Conservation (phyloP, 208 protist genomes). For the Acanthamoeba lenticulata region DNA sequence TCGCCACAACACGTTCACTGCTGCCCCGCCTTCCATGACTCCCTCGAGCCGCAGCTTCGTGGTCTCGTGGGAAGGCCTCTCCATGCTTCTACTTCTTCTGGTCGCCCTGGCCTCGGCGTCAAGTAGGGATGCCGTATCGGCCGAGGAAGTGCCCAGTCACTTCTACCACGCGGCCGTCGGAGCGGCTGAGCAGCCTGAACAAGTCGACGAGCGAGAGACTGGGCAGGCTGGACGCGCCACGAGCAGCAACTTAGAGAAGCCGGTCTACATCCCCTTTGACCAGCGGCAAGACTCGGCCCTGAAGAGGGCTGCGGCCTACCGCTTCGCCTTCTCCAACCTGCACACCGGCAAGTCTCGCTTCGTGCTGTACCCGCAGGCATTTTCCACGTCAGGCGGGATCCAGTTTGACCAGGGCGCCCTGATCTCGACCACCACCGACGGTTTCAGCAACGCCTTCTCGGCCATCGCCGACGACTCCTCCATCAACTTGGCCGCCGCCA, state of each 20-base stretch:
- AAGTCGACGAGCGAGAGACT: background rate
- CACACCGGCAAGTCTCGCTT: slow-evolving; percentile 50
- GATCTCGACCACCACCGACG: slow-evolving; percentile 15
- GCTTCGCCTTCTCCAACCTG: slow-evolving; percentile 67
- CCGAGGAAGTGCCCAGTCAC: no score
- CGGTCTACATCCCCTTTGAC: slow-evolving; percentile 48
- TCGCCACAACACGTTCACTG: no score
- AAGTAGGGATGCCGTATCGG: no score
- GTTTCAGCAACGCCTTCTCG: slow-evolving; percentile 17
- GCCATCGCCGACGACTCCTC: background rate
- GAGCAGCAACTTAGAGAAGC: background rate
- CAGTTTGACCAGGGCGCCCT: slow-evolving; percentile 51
- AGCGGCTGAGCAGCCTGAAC: background rate
- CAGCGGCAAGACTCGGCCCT: background rate
- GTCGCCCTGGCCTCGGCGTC: no score
- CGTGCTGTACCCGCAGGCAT: slow-evolving; percentile 69
- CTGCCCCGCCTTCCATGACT: no score
- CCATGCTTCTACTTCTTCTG: no score
- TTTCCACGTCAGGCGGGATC: background rate
- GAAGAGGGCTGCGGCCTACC: slow-evolving; percentile 62
- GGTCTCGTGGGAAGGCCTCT: no score
- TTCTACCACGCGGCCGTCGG: background rate
- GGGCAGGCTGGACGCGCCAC: background rate
- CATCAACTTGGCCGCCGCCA: slow-evolving; percentile 65
- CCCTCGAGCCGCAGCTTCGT: no score